Base-by-base conservation (phyloP, 192 early-diverging fungal genomes). In the Diversispora epigaea region DNA sequence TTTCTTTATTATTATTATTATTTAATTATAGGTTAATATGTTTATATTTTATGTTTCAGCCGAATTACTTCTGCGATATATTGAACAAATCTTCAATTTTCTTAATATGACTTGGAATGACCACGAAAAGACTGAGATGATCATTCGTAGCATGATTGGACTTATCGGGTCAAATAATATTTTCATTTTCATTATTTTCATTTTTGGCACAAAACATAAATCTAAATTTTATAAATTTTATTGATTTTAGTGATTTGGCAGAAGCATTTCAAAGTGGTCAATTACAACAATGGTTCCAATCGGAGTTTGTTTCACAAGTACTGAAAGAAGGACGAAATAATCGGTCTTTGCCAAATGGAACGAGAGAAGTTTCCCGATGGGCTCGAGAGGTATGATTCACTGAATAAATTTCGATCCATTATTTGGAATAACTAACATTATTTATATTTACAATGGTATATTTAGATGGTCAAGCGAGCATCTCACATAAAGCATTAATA, bases 241-340 rank as follows among this genome's bases (percentile, higher is more conserved):
- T 63, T 44, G 45, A 32, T 32, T 32, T 75, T 79, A 94, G 93
- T 70, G 98, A 99, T 79, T 81, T 99, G 68, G 98, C 96, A 19
- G 95, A 95, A 39, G 86, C 94, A 15, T 93, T 98, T 81, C 88
- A 90, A 22, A 81, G 77, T n/a, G 91, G 93, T 54, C 82, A 91
- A 69, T 86, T 95, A 76, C 87, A 90, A 71, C 75, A 78, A 14
- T 85, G 82, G 40, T 87, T 95, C 80, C 76, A 76, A 7, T 81
- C 77, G n/a, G 90, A 92, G 3, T 99, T 94, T 94, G 85, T 98
- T 72, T 63, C 76, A 41, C 71, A 76, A 3, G 86, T 95, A 68
- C 84, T 98, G 84, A 91, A 89, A 77, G 89, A 95, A 65, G 91
- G 90, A 39, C 91, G 93, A 77, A 85, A 80, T 50, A 86, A 86